Evolutionary conservation across 2,329 filamentous ascomycete species (phyloP).

Genomic region (Dactylellina parvicollis): DNA sequence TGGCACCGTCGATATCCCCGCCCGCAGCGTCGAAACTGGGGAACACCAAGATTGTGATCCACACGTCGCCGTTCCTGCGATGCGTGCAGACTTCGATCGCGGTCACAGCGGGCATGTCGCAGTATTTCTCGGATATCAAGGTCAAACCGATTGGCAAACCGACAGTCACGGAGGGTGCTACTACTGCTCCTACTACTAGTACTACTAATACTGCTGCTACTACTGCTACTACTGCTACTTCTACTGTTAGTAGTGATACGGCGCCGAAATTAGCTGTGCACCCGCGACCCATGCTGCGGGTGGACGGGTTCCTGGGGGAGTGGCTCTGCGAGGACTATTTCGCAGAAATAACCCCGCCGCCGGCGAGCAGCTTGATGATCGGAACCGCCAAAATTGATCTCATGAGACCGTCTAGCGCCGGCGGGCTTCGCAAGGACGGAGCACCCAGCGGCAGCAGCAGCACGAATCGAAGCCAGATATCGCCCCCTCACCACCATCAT

Average conservation of each 20-base stretch:
- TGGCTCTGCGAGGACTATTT: slow-evolving; percentile 96
- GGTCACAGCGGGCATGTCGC: slow-evolving; percentile 55
- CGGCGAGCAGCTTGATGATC: slow-evolving; percentile 85
- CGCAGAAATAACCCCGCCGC: slow-evolving; percentile 88
- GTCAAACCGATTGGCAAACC: no score
- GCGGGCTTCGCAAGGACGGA: slow-evolving; percentile 64
- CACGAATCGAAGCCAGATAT: slow-evolving; percentile 54
- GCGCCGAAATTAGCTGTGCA: slow-evolving; percentile 66
- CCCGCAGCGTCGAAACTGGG: slow-evolving; percentile 77
- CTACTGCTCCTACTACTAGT: slow-evolving; percentile 54
- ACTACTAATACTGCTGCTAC: slow-evolving; percentile 39
- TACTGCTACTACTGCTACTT: slow-evolving; percentile 54
- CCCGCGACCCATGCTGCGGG: slow-evolving; percentile 67
- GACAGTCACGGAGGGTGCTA: slow-evolving; percentile 57
- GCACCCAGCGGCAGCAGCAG: slow-evolving; percentile 56
- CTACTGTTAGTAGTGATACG: slow-evolving; percentile 51
- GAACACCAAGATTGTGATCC: slow-evolving; percentile 47
- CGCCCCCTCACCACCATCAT: slow-evolving; percentile 60
- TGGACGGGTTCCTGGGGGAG: slow-evolving; percentile 94
- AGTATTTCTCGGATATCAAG: slow-evolving; percentile 53
- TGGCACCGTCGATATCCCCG: slow-evolving; percentile 67
- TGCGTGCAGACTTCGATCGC: slow-evolving; percentile 81
- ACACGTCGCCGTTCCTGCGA: slow-evolving; percentile 84
- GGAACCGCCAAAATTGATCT: slow-evolving; percentile 88
- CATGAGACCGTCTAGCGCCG: slow-evolving; percentile 66